Percentiles rank a stretch among this genome's conserved stretches.
These are phyloP conservation scores for Dentipellis sp. DNA, from an alignment of 768 basidiomycete genomes.

Conservation along the genomic window DNA sequence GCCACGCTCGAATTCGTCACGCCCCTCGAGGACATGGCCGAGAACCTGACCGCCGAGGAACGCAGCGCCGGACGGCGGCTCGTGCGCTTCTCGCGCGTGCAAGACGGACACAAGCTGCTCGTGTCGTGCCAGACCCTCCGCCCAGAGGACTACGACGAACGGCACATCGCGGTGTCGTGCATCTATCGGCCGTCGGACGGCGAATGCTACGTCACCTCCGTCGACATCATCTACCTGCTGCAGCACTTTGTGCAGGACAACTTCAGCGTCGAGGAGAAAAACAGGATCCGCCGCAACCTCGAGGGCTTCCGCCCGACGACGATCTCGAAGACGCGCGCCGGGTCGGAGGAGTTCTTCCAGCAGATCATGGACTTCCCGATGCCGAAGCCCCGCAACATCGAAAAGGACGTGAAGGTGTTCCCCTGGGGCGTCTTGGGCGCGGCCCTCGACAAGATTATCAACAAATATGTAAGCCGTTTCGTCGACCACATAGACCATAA, in stretches of 20 bases:
- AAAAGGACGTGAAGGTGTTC: constrained; percentile 92
- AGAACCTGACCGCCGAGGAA: constrained; percentile 59
- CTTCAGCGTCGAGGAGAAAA: constrained; percentile 94
- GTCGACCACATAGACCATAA: not conserved
- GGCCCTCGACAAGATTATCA: constrained; percentile 70
- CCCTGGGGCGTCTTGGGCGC: constrained; percentile 63
- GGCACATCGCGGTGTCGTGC: constrained; percentile 86
- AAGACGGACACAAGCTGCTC: constrained; percentile 68
- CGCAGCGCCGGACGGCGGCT: constrained; percentile 64
- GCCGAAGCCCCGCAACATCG: constrained; percentile 93
- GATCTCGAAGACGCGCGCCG: constrained; percentile 76
- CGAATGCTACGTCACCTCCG: constrained; percentile 84
- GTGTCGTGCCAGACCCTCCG: constrained; percentile 70
- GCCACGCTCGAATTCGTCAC: constrained; percentile 54
- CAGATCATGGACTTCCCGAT: constrained; percentile 93
- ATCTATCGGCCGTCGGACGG: constrained; percentile 78
- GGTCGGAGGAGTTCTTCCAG: constrained; percentile 84
- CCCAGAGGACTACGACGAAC: constrained; percentile 63
- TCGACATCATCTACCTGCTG: constrained; percentile 90
- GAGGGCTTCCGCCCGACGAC: constrained; percentile 90
- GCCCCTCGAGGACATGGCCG: constrained; percentile 44
- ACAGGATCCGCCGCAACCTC: constrained; percentile 87
- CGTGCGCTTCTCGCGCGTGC: constrained; percentile 75
- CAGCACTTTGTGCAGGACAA: constrained; percentile 67
- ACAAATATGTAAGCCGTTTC: constrained; percentile 61